Percentiles rank a stretch among this genome's conserved stretches.
Conservation (phyloP, 2,329 filamentous ascomycete genomes). For the Alternaria atra region DNA sequence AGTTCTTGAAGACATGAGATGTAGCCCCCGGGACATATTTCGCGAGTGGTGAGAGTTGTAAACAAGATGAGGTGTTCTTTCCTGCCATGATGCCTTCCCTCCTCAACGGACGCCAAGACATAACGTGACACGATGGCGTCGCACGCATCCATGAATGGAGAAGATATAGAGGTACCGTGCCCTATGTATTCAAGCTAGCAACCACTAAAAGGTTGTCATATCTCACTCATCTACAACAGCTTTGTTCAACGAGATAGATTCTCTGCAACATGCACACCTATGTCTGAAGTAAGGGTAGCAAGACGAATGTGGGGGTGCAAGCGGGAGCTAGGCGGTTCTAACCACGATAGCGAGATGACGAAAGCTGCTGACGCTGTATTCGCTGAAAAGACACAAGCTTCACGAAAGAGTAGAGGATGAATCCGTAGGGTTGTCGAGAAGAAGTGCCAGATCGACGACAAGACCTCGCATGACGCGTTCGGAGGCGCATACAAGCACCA, state of each 20-base stretch:
- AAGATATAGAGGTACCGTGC: too few relatives aligned
- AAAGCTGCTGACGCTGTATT: conserved; percentile 1
- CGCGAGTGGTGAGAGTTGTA: background rate
- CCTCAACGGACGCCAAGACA: background rate
- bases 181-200: too few relatives aligned
- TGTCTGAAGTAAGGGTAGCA: too few relatives aligned
- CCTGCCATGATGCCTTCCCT: background rate
- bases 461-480: conserved; percentile 9
- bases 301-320: background rate
- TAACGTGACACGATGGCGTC: background rate
- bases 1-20: background rate
- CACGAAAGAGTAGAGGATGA: background rate
- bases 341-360: background rate
- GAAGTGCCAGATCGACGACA: background rate
- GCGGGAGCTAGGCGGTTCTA: background rate
- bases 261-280: too few relatives aligned
- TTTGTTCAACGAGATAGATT: too few relatives aligned
- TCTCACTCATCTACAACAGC: too few relatives aligned
- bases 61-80: background rate
- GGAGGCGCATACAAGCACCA: conserved; percentile 12
- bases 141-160: too few relatives aligned
- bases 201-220: too few relatives aligned
- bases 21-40: background rate
- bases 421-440: background rate
- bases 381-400: background rate